phyloP scores from a whole-genome alignment of 768 basidiomycete species.

The Termitomyces sp. region DNA sequence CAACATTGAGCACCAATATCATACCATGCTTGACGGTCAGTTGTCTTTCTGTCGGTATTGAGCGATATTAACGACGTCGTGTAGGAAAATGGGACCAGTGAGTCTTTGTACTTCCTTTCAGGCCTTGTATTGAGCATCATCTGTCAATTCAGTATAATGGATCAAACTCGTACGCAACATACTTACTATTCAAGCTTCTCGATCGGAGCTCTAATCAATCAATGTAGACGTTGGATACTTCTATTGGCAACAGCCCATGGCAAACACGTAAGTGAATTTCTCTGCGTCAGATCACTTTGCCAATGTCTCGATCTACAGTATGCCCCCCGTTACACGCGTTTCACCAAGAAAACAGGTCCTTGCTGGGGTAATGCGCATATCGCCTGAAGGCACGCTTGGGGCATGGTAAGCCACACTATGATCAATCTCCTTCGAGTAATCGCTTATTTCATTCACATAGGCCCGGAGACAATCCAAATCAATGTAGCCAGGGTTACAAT shows the following conservation, averaged over 20 bases:
- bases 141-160: conserved; percentile 48
- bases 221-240: conserved; percentile 46
- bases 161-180: conserved; percentile 46
- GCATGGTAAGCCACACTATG: conserved; percentile 38
- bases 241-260: conserved; percentile 71
- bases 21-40: conserved; percentile 48
- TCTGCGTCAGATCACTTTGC: neutral
- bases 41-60: neutral
- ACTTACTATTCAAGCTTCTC: neutral
- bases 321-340: conserved; percentile 45
- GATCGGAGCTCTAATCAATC: neutral
- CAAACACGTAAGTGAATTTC: conserved; percentile 39
- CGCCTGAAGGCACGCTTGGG: conserved; percentile 52
- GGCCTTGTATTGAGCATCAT: neutral
- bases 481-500: conserved; percentile 45
- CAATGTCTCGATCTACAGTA: conserved; percentile 22
- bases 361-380: conserved; percentile 56
- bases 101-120: neutral
- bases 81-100: conserved; percentile 63
- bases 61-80: neutral
- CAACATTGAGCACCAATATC: conserved; percentile 55
- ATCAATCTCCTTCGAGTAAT: neutral
- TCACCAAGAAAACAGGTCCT: conserved; percentile 50
- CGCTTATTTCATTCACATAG: conserved; percentile 19
- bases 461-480: conserved; percentile 62